These are phyloP conservation scores for Arabis hirsuta DNA, from an alignment of 345 rosid species.

Conservation along the genomic window DNA sequence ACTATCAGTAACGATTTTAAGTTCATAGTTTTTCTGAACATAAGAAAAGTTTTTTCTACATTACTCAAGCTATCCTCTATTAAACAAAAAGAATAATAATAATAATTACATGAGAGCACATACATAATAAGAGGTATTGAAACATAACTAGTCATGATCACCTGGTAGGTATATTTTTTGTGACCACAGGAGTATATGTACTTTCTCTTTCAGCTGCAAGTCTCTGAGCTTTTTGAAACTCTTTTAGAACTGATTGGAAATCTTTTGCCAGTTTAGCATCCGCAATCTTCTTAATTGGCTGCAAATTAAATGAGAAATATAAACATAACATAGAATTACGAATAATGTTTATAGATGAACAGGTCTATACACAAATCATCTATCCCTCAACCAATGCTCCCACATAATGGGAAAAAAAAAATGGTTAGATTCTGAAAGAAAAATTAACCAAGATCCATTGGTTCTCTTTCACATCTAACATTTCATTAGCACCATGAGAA, in stretches of 20 bases:
- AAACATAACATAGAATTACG: background rate
- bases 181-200: constrained; percentile 53
- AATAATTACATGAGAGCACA: background rate
- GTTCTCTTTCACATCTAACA: constrained; percentile 12
- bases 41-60: background rate
- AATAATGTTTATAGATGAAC: background rate
- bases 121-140: background rate
- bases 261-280: constrained; percentile 85
- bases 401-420: background rate
- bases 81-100: background rate
- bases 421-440: background rate
- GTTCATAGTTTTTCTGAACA: background rate
- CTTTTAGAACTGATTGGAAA: constrained; percentile 64
- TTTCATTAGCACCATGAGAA: constrained; percentile 11
- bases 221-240: constrained; percentile 78
- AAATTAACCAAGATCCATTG: background rate
- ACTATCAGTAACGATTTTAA: background rate
- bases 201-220: constrained; percentile 80
- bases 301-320: constrained; percentile 33
- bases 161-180: constrained; percentile 61
- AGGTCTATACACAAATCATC: background rate
- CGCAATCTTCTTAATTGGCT: constrained; percentile 70
- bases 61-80: constrained; percentile 10
- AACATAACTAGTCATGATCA: constrained; percentile 26
- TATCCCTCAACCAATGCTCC: background rate